Percentiles rank a stretch among this genome's conserved stretches.
Conservation (phyloP, 2,329 filamentous ascomycete species). For the Ceratocystis huliohia region DNA sequence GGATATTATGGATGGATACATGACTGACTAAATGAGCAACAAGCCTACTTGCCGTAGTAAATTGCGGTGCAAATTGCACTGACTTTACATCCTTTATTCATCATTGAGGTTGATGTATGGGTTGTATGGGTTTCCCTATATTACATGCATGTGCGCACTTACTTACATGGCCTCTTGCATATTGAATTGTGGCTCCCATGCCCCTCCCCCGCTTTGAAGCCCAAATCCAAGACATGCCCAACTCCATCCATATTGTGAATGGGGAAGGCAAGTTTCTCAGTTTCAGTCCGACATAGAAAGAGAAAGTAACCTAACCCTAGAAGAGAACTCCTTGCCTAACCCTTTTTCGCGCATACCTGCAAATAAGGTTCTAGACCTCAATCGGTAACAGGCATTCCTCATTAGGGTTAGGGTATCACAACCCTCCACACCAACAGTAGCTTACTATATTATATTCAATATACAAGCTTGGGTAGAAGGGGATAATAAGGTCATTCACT, state of each 20-base stretch:
- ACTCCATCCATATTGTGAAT: neutral
- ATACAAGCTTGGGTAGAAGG: neutral
- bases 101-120: no score
- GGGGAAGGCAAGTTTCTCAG: neutral
- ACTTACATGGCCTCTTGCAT: neutral
- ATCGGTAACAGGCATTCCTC: neutral
- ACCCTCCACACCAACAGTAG: neutral
- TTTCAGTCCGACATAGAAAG: neutral
- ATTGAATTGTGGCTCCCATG: neutral
- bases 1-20: no score
- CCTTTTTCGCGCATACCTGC: no score
- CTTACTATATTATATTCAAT: neutral
- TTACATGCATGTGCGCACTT: neutral
- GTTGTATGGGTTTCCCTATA: no score
- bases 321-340: no score
- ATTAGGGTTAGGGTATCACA: neutral
- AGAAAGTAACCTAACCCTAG: no score
- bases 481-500: neutral
- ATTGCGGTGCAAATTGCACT: neutral
- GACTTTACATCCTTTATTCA: no score
- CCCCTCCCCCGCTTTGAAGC: slow-evolving; percentile 9
- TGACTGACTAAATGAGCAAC: neutral
- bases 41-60: neutral
- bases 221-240: neutral
- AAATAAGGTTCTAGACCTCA: no score